Evolutionary conservation across 2,329 filamentous ascomycete genomes (phyloP).

Genomic region (Huntiella moniliformis): DNA sequence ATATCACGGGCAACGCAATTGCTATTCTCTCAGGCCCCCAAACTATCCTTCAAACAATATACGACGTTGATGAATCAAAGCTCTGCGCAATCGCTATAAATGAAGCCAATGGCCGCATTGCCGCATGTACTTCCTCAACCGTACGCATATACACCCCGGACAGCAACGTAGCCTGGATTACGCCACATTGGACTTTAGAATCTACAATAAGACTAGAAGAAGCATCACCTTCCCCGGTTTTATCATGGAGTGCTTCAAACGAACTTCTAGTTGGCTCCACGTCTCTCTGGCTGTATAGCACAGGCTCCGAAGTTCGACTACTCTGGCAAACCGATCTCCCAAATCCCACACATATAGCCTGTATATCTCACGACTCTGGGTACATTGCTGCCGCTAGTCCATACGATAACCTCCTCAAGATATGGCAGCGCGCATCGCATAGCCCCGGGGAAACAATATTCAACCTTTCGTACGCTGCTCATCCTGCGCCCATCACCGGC

Average conservation of each 20-base stretch:
- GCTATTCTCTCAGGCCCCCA: conserved; percentile 61
- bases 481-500: conserved; percentile 61
- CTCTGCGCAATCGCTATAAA: conserved; percentile 68
- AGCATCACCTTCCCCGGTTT: conserved; percentile 19
- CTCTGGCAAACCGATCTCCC: conserved; percentile 63
- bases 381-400: conserved; percentile 67
- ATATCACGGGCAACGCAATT: conserved; percentile 77
- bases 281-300: conserved; percentile 49
- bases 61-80: conserved; percentile 53
- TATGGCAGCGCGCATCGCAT: conserved; percentile 79
- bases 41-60: conserved; percentile 72
- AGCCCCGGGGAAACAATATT: conserved; percentile 69
- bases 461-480: conserved; percentile 77
- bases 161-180: conserved; percentile 8
- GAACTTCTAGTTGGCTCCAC: conserved; percentile 66
- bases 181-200: conserved; percentile 42
- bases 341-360: conserved; percentile 52
- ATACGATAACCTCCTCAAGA: conserved; percentile 70
- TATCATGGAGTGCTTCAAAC: conserved; percentile 77
- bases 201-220: conserved; percentile 31
- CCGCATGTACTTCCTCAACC: conserved; percentile 45
- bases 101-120: conserved; percentile 68
- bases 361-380: conserved; percentile 70
- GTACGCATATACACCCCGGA: conserved; percentile 67
- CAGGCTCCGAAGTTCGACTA: conserved; percentile 28